A percentile compares a stretch with the other conserved stretches of the same genome.
Conservation (phyloP, 106 monocot species). For the Platanthera zijinensis region DNA sequence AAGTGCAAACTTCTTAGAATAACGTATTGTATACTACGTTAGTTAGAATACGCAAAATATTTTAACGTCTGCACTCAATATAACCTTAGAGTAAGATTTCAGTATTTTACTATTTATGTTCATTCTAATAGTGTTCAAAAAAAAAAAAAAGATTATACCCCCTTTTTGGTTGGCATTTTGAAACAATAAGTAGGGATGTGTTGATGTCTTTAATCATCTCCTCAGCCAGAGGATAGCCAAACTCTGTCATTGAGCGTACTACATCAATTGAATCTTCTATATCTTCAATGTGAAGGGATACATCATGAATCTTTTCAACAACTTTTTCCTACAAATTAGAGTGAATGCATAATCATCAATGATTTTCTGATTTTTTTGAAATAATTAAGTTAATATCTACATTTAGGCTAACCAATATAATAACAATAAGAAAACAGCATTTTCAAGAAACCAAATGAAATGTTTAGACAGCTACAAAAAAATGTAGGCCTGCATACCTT, state of each 20-base stretch:
- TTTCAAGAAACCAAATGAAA: slow-evolving; percentile 3
- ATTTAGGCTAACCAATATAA: neutral
- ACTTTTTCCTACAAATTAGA: slow-evolving; percentile 41
- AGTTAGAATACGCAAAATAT: neutral
- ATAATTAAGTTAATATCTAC: neutral
- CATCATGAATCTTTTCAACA: slow-evolving; percentile 55
- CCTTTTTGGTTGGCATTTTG: slow-evolving; percentile 54
- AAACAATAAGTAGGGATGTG: slow-evolving; percentile 56
- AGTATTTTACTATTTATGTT: neutral
- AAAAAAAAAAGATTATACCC: slow-evolving; percentile 35
- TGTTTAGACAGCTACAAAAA: neutral
- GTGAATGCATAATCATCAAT: neutral
- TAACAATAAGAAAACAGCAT: neutral
- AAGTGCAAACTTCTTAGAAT: neutral
- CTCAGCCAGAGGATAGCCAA: slow-evolving; percentile 63
- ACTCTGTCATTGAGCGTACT: slow-evolving; percentile 71
- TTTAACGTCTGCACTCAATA: neutral
- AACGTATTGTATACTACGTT: neutral
- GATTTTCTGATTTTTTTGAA: neutral
- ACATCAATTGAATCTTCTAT: slow-evolving; percentile 81
- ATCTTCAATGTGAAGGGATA: slow-evolving; percentile 73
- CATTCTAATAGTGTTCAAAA: neutral
- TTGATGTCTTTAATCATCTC: slow-evolving; percentile 90
- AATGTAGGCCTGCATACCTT: neutral
- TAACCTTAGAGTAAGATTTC: neutral